A percentile compares a stretch with the other conserved stretches of the same genome.
phyloP scores from a whole-genome alignment of 371 early-diverging fungal species.

The Polyrhizophydium stewartii region DNA sequence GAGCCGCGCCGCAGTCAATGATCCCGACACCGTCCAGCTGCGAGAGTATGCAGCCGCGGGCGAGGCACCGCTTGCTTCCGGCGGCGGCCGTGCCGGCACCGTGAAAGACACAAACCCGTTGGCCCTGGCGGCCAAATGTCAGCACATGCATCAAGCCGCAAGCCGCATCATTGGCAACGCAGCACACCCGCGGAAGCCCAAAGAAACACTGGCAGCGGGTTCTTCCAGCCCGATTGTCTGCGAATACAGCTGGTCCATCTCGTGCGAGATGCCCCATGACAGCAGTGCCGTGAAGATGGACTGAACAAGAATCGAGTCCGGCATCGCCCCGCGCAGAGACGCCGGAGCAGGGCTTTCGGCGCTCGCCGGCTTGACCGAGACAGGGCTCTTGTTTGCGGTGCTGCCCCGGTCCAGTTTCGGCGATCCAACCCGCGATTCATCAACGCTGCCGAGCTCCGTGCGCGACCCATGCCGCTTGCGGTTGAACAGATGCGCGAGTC shows the following conservation, averaged over 20 bases:
- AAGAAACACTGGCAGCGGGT: constrained; percentile 31
- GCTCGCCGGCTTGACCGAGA: no score
- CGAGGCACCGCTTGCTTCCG: no score
- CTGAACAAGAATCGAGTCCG: constrained; percentile 31
- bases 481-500: no score
- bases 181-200: constrained; percentile 59
- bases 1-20: constrained; percentile 51
- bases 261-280: constrained; percentile 53
- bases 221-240: constrained; percentile 23
- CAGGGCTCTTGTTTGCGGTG: no score
- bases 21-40: constrained; percentile 58
- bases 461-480: no score
- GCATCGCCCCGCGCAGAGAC: neutral
- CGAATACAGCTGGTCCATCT: constrained; percentile 36
- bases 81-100: constrained; percentile 23
- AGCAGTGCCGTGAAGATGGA: constrained; percentile 44
- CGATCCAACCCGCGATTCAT: no score
- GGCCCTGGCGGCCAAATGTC: constrained; percentile 14
- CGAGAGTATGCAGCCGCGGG: constrained; percentile 13
- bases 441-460: no score
- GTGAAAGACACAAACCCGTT: constrained; percentile 56
- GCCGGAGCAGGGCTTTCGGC: neutral
- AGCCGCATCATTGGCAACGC: neutral
- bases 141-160: neutral
- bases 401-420: no score